Evolutionary conservation across 768 basidiomycete genomes (phyloP).

Genomic region (Russula earlei): DNA sequence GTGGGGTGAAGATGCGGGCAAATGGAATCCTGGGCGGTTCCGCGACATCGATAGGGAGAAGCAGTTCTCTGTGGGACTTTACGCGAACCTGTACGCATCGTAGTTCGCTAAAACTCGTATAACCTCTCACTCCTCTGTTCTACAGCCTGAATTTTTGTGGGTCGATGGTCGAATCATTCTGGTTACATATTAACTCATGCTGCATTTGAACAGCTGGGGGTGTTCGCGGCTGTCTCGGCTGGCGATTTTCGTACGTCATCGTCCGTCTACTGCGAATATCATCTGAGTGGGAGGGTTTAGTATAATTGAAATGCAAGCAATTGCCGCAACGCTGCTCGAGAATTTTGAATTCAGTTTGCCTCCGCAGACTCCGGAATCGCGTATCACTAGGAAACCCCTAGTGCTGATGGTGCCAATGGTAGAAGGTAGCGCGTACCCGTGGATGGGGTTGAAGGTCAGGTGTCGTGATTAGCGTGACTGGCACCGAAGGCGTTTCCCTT

Average conservation of each 20-base stretch:
- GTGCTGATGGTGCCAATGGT: slow-evolving; percentile 30
- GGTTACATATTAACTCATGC: neutral
- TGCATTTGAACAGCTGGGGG: slow-evolving; percentile 16
- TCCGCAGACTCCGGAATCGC: slow-evolving; percentile 20
- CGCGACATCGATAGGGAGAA: slow-evolving; percentile 17
- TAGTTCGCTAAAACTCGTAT: neutral
- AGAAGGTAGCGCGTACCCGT: slow-evolving; percentile 23
- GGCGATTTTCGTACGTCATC: slow-evolving; percentile 26
- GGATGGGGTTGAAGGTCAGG: slow-evolving; percentile 29
- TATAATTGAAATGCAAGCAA: slow-evolving; percentile 29
- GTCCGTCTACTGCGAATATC: neutral
- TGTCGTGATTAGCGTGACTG: neutral
- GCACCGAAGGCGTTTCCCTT: neutral
- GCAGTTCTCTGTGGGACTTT: slow-evolving; percentile 19
- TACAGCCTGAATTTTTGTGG: slow-evolving; percentile 4
- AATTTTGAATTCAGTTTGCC: slow-evolving; percentile 30
- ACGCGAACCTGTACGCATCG: slow-evolving; percentile 18
- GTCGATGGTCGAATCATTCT: neutral
- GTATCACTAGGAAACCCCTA: slow-evolving; percentile 26
- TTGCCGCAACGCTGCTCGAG: slow-evolving; percentile 29
- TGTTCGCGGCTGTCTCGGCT: slow-evolving; percentile 19
- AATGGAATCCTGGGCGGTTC: slow-evolving; percentile 26
- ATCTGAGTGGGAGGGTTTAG: slow-evolving; percentile 1
- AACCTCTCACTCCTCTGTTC: neutral
- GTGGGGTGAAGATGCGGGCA: slow-evolving; percentile 28